phyloP scores from a whole-genome alignment of 306 rosid genomes.

The Myrica gale region DNA sequence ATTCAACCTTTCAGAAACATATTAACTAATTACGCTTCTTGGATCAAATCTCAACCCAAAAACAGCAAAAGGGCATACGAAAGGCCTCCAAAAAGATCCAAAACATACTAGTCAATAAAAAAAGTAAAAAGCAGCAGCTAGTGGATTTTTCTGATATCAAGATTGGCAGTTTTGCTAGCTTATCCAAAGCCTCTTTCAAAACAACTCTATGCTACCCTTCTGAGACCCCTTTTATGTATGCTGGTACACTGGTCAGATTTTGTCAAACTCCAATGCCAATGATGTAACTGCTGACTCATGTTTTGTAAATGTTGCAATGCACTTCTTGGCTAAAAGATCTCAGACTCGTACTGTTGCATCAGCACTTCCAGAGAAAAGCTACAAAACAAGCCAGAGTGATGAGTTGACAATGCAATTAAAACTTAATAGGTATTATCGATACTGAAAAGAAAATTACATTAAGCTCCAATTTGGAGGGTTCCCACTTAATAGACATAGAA shows the following conservation, averaged over 20 bases:
- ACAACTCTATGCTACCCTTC: background rate
- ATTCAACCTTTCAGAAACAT: background rate
- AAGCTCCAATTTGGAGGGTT: no score
- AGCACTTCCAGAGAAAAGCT: constrained; percentile 97
- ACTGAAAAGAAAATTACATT: no score
- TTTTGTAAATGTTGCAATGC: constrained; percentile 61
- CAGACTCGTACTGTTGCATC: constrained; percentile 79
- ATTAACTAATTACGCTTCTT: background rate
- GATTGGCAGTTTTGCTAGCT: background rate
- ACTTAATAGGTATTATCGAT: background rate
- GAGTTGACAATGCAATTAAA: constrained; percentile 19
- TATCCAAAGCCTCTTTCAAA: background rate
- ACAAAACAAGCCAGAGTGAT: constrained; percentile 27
- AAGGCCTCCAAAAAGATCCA: background rate
- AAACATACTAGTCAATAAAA: background rate
- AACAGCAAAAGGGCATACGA: background rate
- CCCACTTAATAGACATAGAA: background rate
- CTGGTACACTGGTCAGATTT: background rate
- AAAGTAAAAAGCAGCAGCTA: background rate
- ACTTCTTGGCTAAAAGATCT: constrained; percentile 68
- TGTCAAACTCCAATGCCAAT: background rate
- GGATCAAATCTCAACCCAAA: background rate
- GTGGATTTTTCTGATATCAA: background rate
- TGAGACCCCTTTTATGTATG: background rate
- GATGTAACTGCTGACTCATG: constrained; percentile 85